These are phyloP conservation scores for Amaranthus palmeri DNA, from an alignment of 148 eudicot genomes.

Conservation along the genomic window DNA sequence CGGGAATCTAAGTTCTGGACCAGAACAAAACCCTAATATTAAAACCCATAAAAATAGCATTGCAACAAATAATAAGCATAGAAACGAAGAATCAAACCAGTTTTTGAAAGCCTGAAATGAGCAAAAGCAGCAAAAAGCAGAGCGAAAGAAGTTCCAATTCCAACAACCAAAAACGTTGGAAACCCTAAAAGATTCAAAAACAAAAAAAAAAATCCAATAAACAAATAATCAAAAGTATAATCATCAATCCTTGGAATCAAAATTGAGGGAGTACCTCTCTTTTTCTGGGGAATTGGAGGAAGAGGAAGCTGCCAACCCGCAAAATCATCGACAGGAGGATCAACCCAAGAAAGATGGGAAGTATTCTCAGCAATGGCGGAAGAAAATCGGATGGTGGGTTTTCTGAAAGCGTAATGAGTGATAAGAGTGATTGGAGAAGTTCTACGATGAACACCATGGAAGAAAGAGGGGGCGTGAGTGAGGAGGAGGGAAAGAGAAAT, in stretches of 20 bases:
- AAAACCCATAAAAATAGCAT: conserved; percentile 5
- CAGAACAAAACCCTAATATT: conserved; percentile 1
- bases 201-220: neutral
- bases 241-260: neutral
- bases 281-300: conserved; percentile 26
- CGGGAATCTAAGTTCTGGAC: conserved; percentile 47
- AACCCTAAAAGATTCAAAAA: conserved; percentile 33
- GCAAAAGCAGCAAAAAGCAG: conserved; percentile 43
- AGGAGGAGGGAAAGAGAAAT: conserved; percentile 27
- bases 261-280: conserved; percentile 29
- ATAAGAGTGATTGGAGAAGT: conserved; percentile 18
- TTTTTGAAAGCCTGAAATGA: conserved; percentile 36
- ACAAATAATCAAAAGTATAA: neutral
- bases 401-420: conserved; percentile 22
- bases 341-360: conserved; percentile 42
- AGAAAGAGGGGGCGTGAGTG: conserved; percentile 16
- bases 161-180: conserved; percentile 41
- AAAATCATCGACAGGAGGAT: conserved; percentile 30
- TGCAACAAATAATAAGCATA: neutral
- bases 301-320: conserved; percentile 68
- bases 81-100: conserved; percentile 35
- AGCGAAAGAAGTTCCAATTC: conserved; percentile 59
- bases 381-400: conserved; percentile 21
- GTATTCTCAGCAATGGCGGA: conserved; percentile 27
- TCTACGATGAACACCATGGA: conserved; percentile 2